These are phyloP conservation scores for Allium cepa DNA, from an alignment of 106 monocot species.

Conservation along the genomic window DNA sequence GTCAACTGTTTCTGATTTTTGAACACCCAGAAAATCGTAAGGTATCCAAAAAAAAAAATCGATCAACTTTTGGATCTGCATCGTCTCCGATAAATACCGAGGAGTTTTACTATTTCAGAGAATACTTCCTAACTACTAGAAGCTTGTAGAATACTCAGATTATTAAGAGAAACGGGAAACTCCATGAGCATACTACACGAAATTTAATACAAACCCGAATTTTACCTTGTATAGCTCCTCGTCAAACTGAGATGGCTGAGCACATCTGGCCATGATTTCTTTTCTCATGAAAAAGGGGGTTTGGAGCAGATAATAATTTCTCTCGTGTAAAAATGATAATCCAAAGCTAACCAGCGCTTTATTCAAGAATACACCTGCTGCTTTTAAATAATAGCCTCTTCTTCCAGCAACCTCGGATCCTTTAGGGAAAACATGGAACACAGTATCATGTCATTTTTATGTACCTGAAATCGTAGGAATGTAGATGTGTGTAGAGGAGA, in stretches of 20 bases:
- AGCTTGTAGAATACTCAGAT: too few relatives aligned
- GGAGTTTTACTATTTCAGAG: not conserved
- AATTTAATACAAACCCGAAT: not conserved
- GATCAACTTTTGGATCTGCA: too few relatives aligned
- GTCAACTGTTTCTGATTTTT: too few relatives aligned
- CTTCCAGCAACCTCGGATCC: conserved; percentile 91
- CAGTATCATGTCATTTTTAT: not conserved
- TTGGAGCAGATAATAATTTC: conserved; percentile 63
- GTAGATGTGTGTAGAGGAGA: too few relatives aligned
- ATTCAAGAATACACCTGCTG: conserved; percentile 68
- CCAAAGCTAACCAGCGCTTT: conserved; percentile 75
- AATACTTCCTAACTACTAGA: not conserved
- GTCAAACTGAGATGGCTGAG: conserved; percentile 92
- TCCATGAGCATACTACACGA: not conserved
- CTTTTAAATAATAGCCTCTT: conserved; percentile 91
- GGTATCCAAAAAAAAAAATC: too few relatives aligned
- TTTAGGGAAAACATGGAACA: conserved; percentile 10
- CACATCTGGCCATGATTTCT: conserved; percentile 93
- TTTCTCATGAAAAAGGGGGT: conserved; percentile 99
- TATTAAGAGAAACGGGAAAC: not conserved
- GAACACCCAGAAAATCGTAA: too few relatives aligned
- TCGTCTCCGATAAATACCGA: too few relatives aligned
- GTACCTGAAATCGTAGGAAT: not conserved
- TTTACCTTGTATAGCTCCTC: conserved; percentile 94
- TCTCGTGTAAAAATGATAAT: conserved; percentile 51